Conservation (phyloP, 176 grass and related monocot genomes). For the Echinochloa phyllopogon region DNA sequence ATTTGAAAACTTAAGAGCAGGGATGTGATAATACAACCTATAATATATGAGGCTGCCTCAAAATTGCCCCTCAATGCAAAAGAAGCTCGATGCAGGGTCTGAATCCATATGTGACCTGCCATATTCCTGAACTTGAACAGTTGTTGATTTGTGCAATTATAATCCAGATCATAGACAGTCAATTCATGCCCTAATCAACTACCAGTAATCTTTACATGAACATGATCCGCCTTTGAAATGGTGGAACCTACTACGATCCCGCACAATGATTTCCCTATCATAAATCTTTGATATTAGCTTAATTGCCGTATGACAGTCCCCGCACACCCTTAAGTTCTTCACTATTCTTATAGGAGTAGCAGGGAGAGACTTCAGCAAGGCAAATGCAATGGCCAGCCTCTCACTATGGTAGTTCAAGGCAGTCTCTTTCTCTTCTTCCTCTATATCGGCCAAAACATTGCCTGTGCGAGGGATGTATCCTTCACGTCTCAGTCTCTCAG, state of each 20-base stretch:
- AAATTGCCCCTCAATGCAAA: not conserved
- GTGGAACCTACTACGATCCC: conserved; percentile 81
- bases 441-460: conserved; percentile 83
- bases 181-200: conserved; percentile 33
- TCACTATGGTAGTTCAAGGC: conserved; percentile 86
- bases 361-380: conserved; percentile 68
- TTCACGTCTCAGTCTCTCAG: conserved; percentile 60
- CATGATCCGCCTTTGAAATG: conserved; percentile 71
- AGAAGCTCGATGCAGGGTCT: not conserved
- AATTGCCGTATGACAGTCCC: conserved; percentile 75
- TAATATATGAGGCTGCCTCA: not conserved
- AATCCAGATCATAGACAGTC: conserved; percentile 6
- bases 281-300: conserved; percentile 80
- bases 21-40: conserved; percentile 14
- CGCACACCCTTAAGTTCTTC: conserved; percentile 91
- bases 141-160: not conserved
- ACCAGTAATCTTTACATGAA: conserved; percentile 94
- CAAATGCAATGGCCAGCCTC: conserved; percentile 87
- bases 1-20: conserved; percentile 14
- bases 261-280: conserved; percentile 68
- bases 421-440: conserved; percentile 87
- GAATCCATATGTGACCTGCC: conserved; percentile 4
- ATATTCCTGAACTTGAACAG: conserved; percentile 6
- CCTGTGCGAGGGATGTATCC: conserved; percentile 62
- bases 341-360: conserved; percentile 69